Conservation (phyloP, 2,329 filamentous ascomycete species). For the Dactylonectria estremocensis region DNA sequence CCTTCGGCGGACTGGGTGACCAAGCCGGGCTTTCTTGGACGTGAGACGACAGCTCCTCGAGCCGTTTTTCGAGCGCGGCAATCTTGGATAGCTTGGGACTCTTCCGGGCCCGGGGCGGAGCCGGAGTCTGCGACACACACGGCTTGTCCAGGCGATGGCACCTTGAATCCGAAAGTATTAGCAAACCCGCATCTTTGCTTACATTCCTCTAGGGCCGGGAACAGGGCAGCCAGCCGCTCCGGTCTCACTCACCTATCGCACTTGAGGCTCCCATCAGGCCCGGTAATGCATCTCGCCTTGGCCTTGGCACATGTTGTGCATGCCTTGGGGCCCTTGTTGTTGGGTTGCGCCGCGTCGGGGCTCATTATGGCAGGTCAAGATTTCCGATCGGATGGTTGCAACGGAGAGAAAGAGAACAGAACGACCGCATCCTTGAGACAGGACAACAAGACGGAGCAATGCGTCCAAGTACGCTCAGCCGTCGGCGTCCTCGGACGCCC, state of each 20-base stretch:
- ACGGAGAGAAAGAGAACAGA: constrained; percentile 36
- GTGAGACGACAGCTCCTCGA: constrained; percentile 65
- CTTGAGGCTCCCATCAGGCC: constrained; percentile 56
- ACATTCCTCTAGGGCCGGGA: not conserved
- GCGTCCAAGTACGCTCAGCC: constrained; percentile 19
- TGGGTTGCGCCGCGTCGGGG: constrained; percentile 38
- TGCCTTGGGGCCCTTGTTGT: constrained; percentile 63
- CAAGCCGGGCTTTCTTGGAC: constrained; percentile 51
- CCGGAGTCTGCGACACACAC: constrained; percentile 63
- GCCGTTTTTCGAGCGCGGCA: constrained; percentile 65
- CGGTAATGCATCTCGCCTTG: constrained; percentile 65
- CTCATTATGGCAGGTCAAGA: constrained; percentile 43
- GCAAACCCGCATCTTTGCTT: not conserved
- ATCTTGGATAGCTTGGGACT: constrained; percentile 64
- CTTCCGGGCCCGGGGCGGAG: constrained; percentile 64
- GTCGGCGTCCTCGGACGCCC: constrained; percentile 36
- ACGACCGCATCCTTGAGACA: constrained; percentile 32
- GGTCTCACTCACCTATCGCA: constrained; percentile 62
- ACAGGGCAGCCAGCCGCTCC: not conserved
- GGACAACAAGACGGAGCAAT: too few relatives aligned
- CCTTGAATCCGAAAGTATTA: constrained; percentile 48
- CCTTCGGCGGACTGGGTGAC: constrained; percentile 27
- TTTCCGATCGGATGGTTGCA: constrained; percentile 29
- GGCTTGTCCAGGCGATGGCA: constrained; percentile 64
- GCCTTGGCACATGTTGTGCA: constrained; percentile 67